Percentiles rank a stretch among this genome's conserved stretches.
Conservation (phyloP, 495 filamentous ascomycete genomes). For the Talaromyces borbonicus region DNA sequence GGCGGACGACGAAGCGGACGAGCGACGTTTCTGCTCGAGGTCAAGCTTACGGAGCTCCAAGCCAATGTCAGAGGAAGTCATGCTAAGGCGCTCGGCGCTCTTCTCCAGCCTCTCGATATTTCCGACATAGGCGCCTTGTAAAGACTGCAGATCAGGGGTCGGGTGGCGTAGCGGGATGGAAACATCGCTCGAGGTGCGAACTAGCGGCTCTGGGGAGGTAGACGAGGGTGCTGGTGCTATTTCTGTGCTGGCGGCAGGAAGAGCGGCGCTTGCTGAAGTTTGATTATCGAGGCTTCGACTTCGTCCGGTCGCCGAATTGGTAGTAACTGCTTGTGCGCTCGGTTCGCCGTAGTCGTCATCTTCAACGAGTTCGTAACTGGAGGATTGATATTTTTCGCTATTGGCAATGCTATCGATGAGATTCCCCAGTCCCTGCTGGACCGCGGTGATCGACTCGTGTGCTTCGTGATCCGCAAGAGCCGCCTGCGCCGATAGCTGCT, state of each 20-base stretch:
- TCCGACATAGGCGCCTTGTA: constrained; percentile 61
- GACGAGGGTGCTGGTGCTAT: constrained; percentile 15
- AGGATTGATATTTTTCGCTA: constrained; percentile 8
- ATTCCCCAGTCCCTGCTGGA: constrained; percentile 2
- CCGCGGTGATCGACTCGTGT: constrained; percentile 1
- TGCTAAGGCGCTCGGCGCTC: constrained; percentile 71
- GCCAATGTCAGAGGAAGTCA: constrained; percentile 66
- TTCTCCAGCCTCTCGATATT: constrained; percentile 79
- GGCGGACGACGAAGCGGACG: constrained; percentile 15
- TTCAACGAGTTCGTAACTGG: constrained; percentile 37
- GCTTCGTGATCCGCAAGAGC: neutral
- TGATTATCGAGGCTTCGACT: neutral
- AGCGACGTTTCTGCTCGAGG: constrained; percentile 58
- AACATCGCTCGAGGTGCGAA: constrained; percentile 48
- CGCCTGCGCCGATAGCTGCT: neutral
- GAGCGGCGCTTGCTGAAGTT: neutral
- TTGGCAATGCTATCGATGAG: neutral
- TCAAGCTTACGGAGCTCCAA: constrained; percentile 74
- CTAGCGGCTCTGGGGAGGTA: constrained; percentile 37
- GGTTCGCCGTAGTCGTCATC: constrained; percentile 30
- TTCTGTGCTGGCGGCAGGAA: neutral
- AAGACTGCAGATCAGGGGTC: constrained; percentile 61
- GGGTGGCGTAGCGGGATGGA: constrained; percentile 60
- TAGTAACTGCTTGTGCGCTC: neutral
- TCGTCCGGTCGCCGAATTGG: neutral